phyloP scores from a whole-genome alignment of 2,329 filamentous ascomycete genomes.

The Sclerotinia borealis region DNA sequence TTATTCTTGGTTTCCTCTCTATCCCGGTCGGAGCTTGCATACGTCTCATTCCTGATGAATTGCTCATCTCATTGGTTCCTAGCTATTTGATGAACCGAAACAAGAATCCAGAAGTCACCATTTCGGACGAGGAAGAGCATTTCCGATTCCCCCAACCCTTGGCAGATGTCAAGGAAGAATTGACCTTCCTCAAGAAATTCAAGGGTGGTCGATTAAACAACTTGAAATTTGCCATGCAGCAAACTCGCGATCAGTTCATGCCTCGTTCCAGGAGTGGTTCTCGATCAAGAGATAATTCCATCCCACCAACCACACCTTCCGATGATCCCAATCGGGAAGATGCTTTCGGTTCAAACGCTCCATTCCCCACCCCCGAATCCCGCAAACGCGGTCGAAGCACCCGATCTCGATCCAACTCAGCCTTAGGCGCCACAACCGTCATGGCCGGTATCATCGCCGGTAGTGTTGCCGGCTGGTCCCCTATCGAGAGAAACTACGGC shows the following conservation, averaged over 20 bases:
- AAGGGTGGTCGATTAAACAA: slow-evolving; percentile 79
- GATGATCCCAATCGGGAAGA: slow-evolving; percentile 45
- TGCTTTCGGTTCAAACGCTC: slow-evolving; percentile 38
- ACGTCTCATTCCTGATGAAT: slow-evolving; percentile 70
- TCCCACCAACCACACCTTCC: slow-evolving; percentile 55
- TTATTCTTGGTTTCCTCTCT: slow-evolving; percentile 78
- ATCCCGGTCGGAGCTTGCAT: slow-evolving; percentile 77
- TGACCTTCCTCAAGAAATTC: slow-evolving; percentile 72
- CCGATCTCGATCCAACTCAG: slow-evolving; percentile 58
- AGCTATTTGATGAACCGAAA: slow-evolving; percentile 26
- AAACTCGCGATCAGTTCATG: slow-evolving; percentile 66
- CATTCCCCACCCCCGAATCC: slow-evolving; percentile 50
- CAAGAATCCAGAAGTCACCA: slow-evolving; percentile 40
- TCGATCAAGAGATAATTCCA: slow-evolving; percentile 57
- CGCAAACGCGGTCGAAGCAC: slow-evolving; percentile 62
- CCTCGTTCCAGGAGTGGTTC: slow-evolving; percentile 57
- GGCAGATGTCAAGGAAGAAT: slow-evolving; percentile 70
- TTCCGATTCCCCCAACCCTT: slow-evolving; percentile 68
- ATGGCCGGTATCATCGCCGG: slow-evolving; percentile 82
- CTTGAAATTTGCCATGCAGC: slow-evolving; percentile 70
- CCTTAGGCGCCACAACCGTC: slow-evolving; percentile 66
- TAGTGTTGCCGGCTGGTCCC: slow-evolving; percentile 71
- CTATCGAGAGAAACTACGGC: slow-evolving; percentile 51
- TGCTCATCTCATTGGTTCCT: slow-evolving; percentile 28
- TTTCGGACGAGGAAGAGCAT: slow-evolving; percentile 58